These are phyloP conservation scores for Fusarium mundagurra DNA, from an alignment of 2,329 filamentous ascomycete genomes.

Conservation along the genomic window DNA sequence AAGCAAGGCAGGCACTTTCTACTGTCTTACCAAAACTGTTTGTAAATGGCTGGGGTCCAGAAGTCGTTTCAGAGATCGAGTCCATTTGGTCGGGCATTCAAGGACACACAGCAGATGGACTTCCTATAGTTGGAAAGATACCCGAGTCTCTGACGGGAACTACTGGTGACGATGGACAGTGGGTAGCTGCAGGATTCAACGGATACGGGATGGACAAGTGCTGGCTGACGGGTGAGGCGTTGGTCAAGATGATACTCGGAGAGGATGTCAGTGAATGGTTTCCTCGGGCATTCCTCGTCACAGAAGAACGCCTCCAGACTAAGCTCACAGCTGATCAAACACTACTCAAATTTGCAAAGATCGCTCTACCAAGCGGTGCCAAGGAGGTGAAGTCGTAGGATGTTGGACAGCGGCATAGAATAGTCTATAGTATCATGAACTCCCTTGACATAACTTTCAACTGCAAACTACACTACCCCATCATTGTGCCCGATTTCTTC, in stretches of 20 bases:
- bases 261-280: slow-evolving; percentile 35
- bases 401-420: rapidly evolving
- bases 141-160: slow-evolving; percentile 40
- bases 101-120: slow-evolving; percentile 55
- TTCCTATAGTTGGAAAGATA: slow-evolving; percentile 59
- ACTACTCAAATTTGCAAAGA: neutral
- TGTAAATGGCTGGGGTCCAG: slow-evolving; percentile 42
- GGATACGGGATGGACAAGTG: slow-evolving; percentile 62
- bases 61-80: neutral
- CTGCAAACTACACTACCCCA: neutral
- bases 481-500: slow-evolving; percentile 4
- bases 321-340: neutral
- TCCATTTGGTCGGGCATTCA: slow-evolving; percentile 58
- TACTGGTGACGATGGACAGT: slow-evolving; percentile 47
- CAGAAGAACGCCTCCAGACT: neutral
- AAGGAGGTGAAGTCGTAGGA: neutral
- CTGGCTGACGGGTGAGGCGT: slow-evolving; percentile 58
- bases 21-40: slow-evolving; percentile 54
- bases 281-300: slow-evolving; percentile 17
- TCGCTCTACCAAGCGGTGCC: neutral
- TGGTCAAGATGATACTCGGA: slow-evolving; percentile 40
- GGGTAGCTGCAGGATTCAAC: slow-evolving; percentile 59
- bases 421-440: neutral
- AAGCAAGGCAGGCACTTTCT: slow-evolving; percentile 45
- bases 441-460: rapidly evolving